Conservation (phyloP, 164 flowering plant species). For the Houttuynia cordata region DNA sequence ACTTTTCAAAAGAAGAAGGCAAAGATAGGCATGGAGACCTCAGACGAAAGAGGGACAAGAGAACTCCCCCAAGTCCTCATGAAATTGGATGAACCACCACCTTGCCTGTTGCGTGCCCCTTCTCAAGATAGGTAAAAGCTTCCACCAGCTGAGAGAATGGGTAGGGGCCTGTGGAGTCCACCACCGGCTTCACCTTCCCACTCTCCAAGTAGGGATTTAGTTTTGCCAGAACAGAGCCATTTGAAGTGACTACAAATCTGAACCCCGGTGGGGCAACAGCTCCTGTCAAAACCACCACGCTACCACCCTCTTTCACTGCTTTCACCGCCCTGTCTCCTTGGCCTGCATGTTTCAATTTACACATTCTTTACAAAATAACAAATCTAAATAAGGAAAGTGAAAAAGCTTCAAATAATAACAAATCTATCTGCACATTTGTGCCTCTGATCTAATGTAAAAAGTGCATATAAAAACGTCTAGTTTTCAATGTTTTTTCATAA, state of each 20-base stretch:
- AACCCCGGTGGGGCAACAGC: slow-evolving; percentile 77
- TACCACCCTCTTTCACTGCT: slow-evolving; percentile 86
- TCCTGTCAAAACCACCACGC: slow-evolving; percentile 69
- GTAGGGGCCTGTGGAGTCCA: slow-evolving; percentile 77
- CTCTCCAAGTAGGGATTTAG: slow-evolving; percentile 74
- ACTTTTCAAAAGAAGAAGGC: too few species aligned
- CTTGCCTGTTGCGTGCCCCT: slow-evolving; percentile 66
- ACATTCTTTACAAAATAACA: not conserved
- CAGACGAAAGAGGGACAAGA: not conserved
- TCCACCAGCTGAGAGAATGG: slow-evolving; percentile 57
- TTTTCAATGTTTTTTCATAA: too few species aligned
- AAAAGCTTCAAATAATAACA: not conserved
- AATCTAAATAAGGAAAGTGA: not conserved
- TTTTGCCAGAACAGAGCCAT: slow-evolving; percentile 54
- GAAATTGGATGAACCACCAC: slow-evolving; percentile 78
- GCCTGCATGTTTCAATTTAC: slow-evolving; percentile 31
- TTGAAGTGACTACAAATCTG: slow-evolving; percentile 79
- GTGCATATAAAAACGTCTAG: too few species aligned
- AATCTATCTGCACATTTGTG: too few species aligned
- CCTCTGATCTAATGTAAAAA: too few species aligned
- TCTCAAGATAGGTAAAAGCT: slow-evolving; percentile 74
- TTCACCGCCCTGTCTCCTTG: slow-evolving; percentile 73
- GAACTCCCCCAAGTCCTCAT: slow-evolving; percentile 12
- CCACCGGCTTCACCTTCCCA: slow-evolving; percentile 72
- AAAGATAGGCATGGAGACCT: too few species aligned